Evolutionary conservation across 1,284 basidiomycete species (phyloP), one percentile per base, ranked within the genome.

Genomic region (Ceratobasidium sp.): DNA sequence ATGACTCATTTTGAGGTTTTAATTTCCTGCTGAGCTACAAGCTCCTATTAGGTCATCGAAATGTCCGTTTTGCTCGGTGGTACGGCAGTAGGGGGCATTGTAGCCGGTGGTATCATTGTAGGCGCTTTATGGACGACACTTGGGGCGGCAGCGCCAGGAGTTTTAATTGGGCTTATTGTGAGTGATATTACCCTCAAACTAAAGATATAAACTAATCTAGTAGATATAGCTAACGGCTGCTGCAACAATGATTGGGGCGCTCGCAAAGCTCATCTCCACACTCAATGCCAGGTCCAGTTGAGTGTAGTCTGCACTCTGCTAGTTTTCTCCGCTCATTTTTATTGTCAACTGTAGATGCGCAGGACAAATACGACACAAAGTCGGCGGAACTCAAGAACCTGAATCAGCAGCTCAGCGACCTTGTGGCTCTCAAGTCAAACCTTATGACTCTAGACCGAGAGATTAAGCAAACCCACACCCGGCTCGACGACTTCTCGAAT

Each of bases 141-240:
- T 23, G 57, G 57, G 41, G 32, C 57, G 35, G 57, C 57, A 6
- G 57, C 32, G n/a, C 57, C 57, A 43, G 57, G 57, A 21, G 57
- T 58, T 32, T 11, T 58, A 21, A 21, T 58, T 58, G 32, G 35
- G 18, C 38, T 58, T 8, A 41, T 58, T n/a, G 57, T 58, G 35
- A 58, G 57, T 21, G 35, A 38, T n/a, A 13, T 41, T 23, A 16
- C 35, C 21, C 21, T 35, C 32, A 21, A 41, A 18, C 23, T 11
- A 58, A 23, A 21, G 38, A 16, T 58, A 16, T n/a, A 41, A 43
- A 18, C 38, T 55, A 18, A 55, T 32, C 11, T 38, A 11, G 35
- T 5, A 4, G 21, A 32, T 21, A 23, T 32, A 58, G 57, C 9
- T 43, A 16, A 23, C 57, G 4, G 57, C 57, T 21, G n/a, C 23